Evolutionary conservation across 352 stramenopile genomes (phyloP), one percentile per base, ranked within the genome.

Genomic region (Globisporangium apiculatum): DNA sequence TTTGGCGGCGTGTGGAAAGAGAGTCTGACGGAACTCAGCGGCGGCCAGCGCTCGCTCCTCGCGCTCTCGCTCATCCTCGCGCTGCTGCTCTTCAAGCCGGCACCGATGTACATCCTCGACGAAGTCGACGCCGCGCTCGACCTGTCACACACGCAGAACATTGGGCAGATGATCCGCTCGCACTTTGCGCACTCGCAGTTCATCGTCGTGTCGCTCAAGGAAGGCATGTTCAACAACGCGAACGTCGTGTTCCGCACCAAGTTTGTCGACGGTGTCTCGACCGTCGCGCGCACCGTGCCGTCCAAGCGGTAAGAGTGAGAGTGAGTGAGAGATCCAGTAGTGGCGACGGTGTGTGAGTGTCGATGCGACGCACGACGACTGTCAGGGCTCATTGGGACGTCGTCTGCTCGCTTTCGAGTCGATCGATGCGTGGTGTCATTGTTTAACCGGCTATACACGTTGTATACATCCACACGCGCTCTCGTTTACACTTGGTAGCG

Each of bases 221-320:
- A 99, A 79, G 97, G 97, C 49, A 99, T 99, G 97, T 99, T 99
- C 81, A 99, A 99, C 80, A 99, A 99, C 71, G 97, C 97, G 10
- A 99, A 99, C 75, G 97, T 99, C 6, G 98, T 99, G 53, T 99
- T 99, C 81, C 84, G 97, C 51, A 99, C 97, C 37, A 99, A 99
- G 75, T 99, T 99, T 65, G 96, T 99, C n/a, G 97, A 99, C 70
- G 97, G 97, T 38, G 90, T 99, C 42, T 99, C 96, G n/a, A 98
- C 97, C 17, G 97, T 99, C 3, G 89, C 89, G n/a, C 74, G 97
- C 51, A 99, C 96, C 3, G 76, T 93, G 46, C 85, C 85, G 64
- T 75, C 67, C 9, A 80, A 66, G 60, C 71, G 67, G 73, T 73
- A 77, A 69, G 24, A 31, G 24, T 31, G 24, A 31, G 24, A 31